These are phyloP conservation scores for Pseudohalonectria lignicola DNA, from an alignment of 2,329 filamentous ascomycete genomes.

Conservation along the genomic window DNA sequence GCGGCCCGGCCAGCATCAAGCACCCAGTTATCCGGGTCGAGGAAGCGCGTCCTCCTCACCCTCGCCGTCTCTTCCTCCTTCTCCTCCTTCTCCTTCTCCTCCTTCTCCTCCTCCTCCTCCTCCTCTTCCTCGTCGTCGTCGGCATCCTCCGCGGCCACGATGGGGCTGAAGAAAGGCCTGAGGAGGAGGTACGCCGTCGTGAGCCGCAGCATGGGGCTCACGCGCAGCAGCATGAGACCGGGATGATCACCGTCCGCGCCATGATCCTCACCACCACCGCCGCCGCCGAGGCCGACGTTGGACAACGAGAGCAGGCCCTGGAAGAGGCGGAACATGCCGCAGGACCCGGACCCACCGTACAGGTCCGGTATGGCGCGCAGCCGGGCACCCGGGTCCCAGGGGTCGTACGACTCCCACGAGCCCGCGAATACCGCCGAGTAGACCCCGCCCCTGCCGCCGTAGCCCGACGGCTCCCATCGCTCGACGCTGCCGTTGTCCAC, in stretches of 20 bases:
- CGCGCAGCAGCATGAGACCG: constrained; percentile 35
- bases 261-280: not conserved
- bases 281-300: no score
- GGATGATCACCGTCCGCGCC: constrained; percentile 34
- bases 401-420: constrained; percentile 64
- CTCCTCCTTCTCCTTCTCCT: not conserved
- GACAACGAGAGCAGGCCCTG: constrained; percentile 63
- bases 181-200: constrained; percentile 71
- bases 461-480: constrained; percentile 55
- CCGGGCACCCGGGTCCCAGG: constrained; percentile 60
- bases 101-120: not conserved
- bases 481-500: constrained; percentile 55
- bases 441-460: constrained; percentile 39
- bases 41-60: constrained; percentile 10
- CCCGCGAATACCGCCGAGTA: constrained; percentile 59
- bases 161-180: constrained; percentile 56
- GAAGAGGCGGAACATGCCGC: constrained; percentile 66
- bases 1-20: constrained; percentile 23
- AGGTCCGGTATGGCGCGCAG: constrained; percentile 55
- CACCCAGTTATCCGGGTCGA: constrained; percentile 41
- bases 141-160: constrained; percentile 15
- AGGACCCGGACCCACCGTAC: constrained; percentile 62
- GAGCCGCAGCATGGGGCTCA: constrained; percentile 61
- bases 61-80: not conserved
- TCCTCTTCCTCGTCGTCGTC: not conserved